Evolutionary conservation across 352 stramenopile species (phyloP), one percentile per base, ranked within the genome.

Genomic region (Globisporangium camurandrum): DNA sequence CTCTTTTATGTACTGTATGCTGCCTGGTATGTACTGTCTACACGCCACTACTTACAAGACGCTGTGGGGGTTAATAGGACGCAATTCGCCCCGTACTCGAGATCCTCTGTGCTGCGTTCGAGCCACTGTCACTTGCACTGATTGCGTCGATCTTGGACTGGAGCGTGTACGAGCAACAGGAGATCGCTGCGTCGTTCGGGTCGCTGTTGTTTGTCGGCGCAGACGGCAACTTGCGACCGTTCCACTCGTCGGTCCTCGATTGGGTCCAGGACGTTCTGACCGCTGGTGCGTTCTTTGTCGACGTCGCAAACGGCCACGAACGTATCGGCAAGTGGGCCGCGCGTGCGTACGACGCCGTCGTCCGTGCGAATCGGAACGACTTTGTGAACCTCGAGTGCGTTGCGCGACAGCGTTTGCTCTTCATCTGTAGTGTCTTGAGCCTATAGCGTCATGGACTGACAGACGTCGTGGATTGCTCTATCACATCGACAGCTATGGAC

Each of bases 381-480:
- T 84, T 89, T 43, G 50, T 84, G 50, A 79, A 78, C 37, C 69
- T 89, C 47, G 85, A 87, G 78, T 89, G 61, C 31, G 74, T 62
- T 45, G 1, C 9, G 23, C 24, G 36, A 9, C 36, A 12, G 14
- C 31, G 22, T 10, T n/a, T 28, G 22, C 20, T 44, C 38, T 26
- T 19, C 19, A 3, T 45, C 7, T 5, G 19, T n/a, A 30, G 20
- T 23, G 12, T 8, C 16, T 26, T 22, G 36, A 19, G 30, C n/a
- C n/a, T n/a, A n/a, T n/a, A n/a, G n/a, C n/a, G n/a, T n/a, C n/a
- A n/a, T n/a, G n/a, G n/a, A n/a, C n/a, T n/a, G n/a, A n/a, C n/a
- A n/a, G n/a, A n/a, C n/a, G n/a, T n/a, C n/a, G 28, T 20, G 20
- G 7, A 30, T 27, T 9, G 28, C 8, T 46, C 16, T 46, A 16